Percentiles rank a stretch among this genome's conserved stretches.
Conservation (phyloP, 257 asterid species). For the Thymus mandschuricus region DNA sequence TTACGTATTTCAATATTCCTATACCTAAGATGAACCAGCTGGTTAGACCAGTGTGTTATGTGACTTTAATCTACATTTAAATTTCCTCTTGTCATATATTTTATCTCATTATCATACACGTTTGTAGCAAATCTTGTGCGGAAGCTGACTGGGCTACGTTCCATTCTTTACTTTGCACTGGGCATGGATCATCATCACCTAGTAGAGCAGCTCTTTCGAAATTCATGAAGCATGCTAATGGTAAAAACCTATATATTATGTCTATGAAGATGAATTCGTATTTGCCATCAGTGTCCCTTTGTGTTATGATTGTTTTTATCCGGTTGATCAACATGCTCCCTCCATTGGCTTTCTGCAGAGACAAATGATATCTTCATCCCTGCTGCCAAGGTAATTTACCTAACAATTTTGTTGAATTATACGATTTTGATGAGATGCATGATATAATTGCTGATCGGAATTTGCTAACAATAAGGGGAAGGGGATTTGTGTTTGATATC, state of each 20-base stretch:
- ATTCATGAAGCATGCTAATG: constrained; percentile 85
- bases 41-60: constrained; percentile 6
- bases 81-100: constrained; percentile 2
- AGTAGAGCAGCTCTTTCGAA: constrained; percentile 57
- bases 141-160: constrained; percentile 82
- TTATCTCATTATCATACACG: constrained; percentile 24
- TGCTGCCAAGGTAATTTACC: constrained; percentile 79
- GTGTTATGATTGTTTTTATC: background rate
- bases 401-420: constrained; percentile 7
- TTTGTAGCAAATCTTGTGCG: constrained; percentile 78
- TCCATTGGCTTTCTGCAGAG: constrained; percentile 51
- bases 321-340: constrained; percentile 27
- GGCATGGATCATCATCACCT: constrained; percentile 63
- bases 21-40: background rate
- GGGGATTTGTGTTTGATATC: background rate
- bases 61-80: background rate
- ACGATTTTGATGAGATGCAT: constrained; percentile 17
- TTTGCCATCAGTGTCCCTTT: constrained; percentile 14
- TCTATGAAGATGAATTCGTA: background rate
- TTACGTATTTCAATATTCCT: background rate
- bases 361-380: constrained; percentile 93
- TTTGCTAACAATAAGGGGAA: background rate
- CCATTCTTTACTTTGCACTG: constrained; percentile 86
- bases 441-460: constrained; percentile 10
- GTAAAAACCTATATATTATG: constrained; percentile 43